Percentiles rank a stretch among this genome's conserved stretches.
phyloP scores from a whole-genome alignment of 768 basidiomycete genomes.

The Rhizopogon salebrosus region DNA sequence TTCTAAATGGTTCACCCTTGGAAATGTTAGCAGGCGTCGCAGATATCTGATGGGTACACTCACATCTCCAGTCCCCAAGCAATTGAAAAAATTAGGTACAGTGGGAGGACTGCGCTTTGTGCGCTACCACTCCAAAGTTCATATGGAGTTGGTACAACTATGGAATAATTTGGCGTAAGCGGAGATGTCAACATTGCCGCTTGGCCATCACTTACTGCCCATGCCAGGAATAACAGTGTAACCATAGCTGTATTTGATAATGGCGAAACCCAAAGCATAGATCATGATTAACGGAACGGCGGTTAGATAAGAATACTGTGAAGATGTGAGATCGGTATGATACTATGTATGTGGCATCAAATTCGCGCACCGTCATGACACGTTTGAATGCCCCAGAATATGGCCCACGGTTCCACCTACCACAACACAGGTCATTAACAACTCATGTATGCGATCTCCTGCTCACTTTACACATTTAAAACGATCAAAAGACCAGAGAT shows the following conservation, averaged over 20 bases:
- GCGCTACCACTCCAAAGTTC: slow-evolving; percentile 46
- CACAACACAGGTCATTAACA: neutral
- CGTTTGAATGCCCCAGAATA: slow-evolving; percentile 77
- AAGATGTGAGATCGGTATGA: neutral
- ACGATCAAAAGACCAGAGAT: slow-evolving; percentile 76
- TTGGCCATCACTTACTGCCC: slow-evolving; percentile 41
- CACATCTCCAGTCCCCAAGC: slow-evolving; percentile 78
- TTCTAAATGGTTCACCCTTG: slow-evolving; percentile 75
- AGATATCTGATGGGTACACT: slow-evolving; percentile 14
- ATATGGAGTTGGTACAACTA: slow-evolving; percentile 66
- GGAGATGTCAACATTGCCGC: neutral
- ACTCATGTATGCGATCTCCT: neutral
- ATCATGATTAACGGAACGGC: slow-evolving; percentile 54
- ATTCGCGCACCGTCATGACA: slow-evolving; percentile 65
- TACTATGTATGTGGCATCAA: neutral
- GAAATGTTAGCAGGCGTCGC: neutral
- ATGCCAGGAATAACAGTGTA: slow-evolving; percentile 38
- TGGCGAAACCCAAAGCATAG: slow-evolving; percentile 58
- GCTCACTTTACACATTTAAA: slow-evolving; percentile 68
- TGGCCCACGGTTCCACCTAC: slow-evolving; percentile 65
- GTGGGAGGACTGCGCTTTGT: slow-evolving; percentile 53
- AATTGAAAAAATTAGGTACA: slow-evolving; percentile 58
- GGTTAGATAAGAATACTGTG: slow-evolving; percentile 69
- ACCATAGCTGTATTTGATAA: slow-evolving; percentile 74
- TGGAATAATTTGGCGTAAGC: neutral